Base-by-base conservation (phyloP, 805 yeast genomes). In the Lipomyces mesembrius region DNA sequence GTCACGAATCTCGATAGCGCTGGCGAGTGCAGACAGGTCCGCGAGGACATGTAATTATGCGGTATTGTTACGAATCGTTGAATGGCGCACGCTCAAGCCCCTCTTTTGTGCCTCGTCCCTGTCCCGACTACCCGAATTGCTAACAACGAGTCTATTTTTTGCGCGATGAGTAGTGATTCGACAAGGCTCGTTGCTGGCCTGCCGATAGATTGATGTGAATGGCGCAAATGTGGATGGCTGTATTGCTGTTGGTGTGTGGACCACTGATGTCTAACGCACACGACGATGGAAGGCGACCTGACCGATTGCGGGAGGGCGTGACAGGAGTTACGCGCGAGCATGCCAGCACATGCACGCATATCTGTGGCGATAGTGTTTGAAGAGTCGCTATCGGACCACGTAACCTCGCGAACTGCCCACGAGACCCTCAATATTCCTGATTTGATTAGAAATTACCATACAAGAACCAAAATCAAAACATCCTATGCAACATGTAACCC, bases 1-100 rank as follows among this genome's bases (percentile, higher is more conserved):
- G 43, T 27, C 27, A 29, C 32, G 55, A 59, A 39, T 22, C 60
- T 20, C 34, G 60, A 57, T 29, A 52, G 34, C 22, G 55, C 55
- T 29, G 55, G 55, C 55, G 55, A 25, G 34, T 22, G 27, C 55
- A 8, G 34, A 29, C 55, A 52, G 55, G 34, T 52, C 55, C 55
- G 55, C 34, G 29, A 25, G 34, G 55, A 52, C 55, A 52, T 52
- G 20, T n/a, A 52, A 25, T 12, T 22, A 29, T 22, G n/a, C 22
- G 49, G 22, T 43, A n/a, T 1, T 17, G 49, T 12, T 2, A 14
- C 14, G 25, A 43, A 43, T 43, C 22, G 49, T 43, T 9, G 8
- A 3, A 43, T 43, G 20, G 22, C 22, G 2, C 43, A 37, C 12
- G 43, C 43, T 37, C 43, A 37, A 37, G 5, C 14, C 43, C 43